Evolutionary conservation across 495 filamentous ascomycete genomes (phyloP), one percentile per base, ranked within the genome.

Genomic region (Daldinia loculata): DNA sequence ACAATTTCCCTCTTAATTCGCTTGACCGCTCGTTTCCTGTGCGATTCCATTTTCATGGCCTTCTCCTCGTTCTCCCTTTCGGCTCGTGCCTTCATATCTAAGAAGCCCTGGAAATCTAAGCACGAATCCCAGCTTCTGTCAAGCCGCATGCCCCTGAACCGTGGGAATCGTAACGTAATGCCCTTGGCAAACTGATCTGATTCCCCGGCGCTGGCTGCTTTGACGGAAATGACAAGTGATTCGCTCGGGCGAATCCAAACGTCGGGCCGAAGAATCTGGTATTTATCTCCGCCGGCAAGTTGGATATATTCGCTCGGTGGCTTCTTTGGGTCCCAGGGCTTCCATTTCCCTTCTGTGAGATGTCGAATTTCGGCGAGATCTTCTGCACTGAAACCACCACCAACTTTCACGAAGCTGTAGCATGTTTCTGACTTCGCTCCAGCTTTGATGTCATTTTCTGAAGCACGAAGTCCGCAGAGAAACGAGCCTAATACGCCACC

Each of bases 401-500:
- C 95, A 24, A 98, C 95, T 79, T 97, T 98, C 82, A 93, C 95
- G 79, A 99, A 97, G 15, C 92, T 96, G 77, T 90, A 92, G 74
- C 89, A 97, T 76, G 93, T 93, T 81, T 90, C 89, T 14, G 87
- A 82, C 67, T 87, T 87, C 41, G 83, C 79, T 34, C 78, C 80
- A 17, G 80, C 82, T 19, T 80, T 74, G 19, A 91, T 84, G 14
- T 90, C 82, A 67, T 88, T 87, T 70, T 93, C 86, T 60, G 94
- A 89, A 1, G 92, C 89, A 19, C 93, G 86, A 22, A 99, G 79
- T 2, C 93, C 95, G 73, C 95, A 97, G 39, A 99, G 80, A 74
- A 96, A 99, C 61, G 90, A 94, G 1, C 93, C 91, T 12, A 98
- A 81, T 27, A 78, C 87, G 51, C 94, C 95, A 55, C 95, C 96